A percentile compares a stretch with the other conserved stretches of the same genome.
phyloP scores from a whole-genome alignment of 805 yeast genomes.

The Yarrowia deformans region DNA sequence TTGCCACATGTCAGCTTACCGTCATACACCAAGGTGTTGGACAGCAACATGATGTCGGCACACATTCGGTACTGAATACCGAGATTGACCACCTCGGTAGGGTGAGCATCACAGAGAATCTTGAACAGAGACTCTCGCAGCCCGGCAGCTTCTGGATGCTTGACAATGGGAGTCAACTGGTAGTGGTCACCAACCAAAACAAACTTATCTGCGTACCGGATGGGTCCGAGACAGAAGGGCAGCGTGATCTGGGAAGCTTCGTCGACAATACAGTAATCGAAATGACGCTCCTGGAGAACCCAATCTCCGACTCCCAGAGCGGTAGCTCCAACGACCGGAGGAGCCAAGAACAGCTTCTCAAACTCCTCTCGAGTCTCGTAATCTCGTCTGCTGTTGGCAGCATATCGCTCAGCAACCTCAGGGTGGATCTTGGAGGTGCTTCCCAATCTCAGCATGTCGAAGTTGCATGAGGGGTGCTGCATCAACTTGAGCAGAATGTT shows the following conservation, averaged over 20 bases:
- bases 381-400: slow-evolving; percentile 48
- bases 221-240: slow-evolving; percentile 90
- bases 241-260: slow-evolving; percentile 96
- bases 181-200: slow-evolving; percentile 95
- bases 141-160: slow-evolving; percentile 73
- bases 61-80: slow-evolving; percentile 93
- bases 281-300: slow-evolving; percentile 63
- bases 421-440: slow-evolving; percentile 64
- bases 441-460: slow-evolving; percentile 74
- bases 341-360: slow-evolving; percentile 56
- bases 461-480: slow-evolving; percentile 49
- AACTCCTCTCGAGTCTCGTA: slow-evolving; percentile 58
- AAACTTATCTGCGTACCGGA: slow-evolving; percentile 77
- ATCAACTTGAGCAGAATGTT: slow-evolving; percentile 81
- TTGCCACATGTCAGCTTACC: slow-evolving; percentile 81
- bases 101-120: slow-evolving; percentile 72
- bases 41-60: slow-evolving; percentile 80
- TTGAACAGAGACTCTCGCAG: slow-evolving; percentile 80
- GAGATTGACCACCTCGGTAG: slow-evolving; percentile 76
- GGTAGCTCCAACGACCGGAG: slow-evolving; percentile 86
- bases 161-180: slow-evolving; percentile 89
- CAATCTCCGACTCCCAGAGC: slow-evolving; percentile 77
- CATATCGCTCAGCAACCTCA: slow-evolving; percentile 60
- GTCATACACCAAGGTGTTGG: slow-evolving; percentile 79
- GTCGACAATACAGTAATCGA: slow-evolving; percentile 94